Evolutionary conservation across 331 rosid species (phyloP), one percentile per base, ranked within the genome.

Genomic region (Stylosanthes scabra): DNA sequence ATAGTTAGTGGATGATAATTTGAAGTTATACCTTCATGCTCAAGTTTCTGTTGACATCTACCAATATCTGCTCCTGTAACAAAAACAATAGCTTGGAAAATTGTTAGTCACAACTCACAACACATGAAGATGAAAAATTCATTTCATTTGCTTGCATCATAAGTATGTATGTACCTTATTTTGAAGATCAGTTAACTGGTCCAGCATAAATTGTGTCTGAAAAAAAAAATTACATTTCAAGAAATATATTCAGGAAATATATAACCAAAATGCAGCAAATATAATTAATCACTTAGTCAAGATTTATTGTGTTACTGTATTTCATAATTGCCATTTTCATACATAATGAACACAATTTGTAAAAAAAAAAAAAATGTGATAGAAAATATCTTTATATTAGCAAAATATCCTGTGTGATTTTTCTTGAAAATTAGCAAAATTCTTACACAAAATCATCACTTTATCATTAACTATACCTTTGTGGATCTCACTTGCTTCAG

Each of bases 121-220:
- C 10, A 5, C 7, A 74, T 14, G 34, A 73, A 62, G 27, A 52
- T 61, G 51, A n/a, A 37, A 52, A 10, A 4, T 54, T 31, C 34
- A 39, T 11, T 10, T 39, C 34, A 39, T 11, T 10, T 39, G 27
- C 11, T 11, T 67, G 40, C 8, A n/a, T 25, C 46, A 12, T 51
- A 12, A 50, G 2, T 34, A 34, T 34, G 39, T 34, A 34, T 34
- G 42, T 88, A 94, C 99, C 97, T 86, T 90, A 78, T 78, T 90
- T 76, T 94, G 97, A 79, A 91, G 96, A 63, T 90, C 97, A 86
- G 89, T 20, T 49, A 94, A 95, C 76, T 88, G 97, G 84, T 91
- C 99, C 74, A 94, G 92, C 99, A 94, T 86, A 70, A 59, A 87
- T 62, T 94, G 99, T 25, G 97, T 94, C 99, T 94, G 93, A 82